phyloP scores from a whole-genome alignment of 2,329 filamentous ascomycete genomes.

The Aspergillus glaucus region DNA sequence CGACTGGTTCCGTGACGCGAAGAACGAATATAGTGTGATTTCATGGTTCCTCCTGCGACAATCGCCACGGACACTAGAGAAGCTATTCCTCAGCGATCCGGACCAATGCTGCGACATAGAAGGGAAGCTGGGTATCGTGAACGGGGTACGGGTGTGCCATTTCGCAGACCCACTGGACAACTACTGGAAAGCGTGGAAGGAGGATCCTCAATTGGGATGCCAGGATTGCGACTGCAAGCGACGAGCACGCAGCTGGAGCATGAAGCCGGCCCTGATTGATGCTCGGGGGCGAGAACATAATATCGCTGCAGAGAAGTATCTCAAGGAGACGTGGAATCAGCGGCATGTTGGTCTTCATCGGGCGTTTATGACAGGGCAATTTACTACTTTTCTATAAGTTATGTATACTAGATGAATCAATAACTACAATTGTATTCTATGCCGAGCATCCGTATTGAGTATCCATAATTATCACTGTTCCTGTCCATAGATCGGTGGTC shows the following conservation, averaged over 20 bases:
- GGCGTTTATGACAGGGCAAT: constrained; percentile 14
- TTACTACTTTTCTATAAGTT: constrained; percentile 8
- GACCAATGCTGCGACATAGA: constrained; percentile 20
- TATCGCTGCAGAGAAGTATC: constrained; percentile 19
- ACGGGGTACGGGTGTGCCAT: constrained; percentile 11
- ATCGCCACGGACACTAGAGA: constrained; percentile 16
- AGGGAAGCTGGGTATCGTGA: constrained; percentile 6
- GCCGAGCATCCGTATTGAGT: background rate
- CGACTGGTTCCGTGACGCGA: constrained; percentile 19
- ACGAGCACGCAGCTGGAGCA: constrained; percentile 21
- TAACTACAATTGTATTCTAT: background rate
- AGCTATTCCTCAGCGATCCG: constrained; percentile 20
- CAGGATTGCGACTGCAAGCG: constrained; percentile 20
- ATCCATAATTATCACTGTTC: too few species aligned
- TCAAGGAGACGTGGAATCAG: constrained; percentile 24
- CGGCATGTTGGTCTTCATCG: constrained; percentile 18
- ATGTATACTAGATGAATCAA: background rate
- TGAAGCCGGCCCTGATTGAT: constrained; percentile 23
- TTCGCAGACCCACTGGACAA: constrained; percentile 21
- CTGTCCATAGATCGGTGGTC: too few species aligned
- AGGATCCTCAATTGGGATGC: constrained; percentile 18
- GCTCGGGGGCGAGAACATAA: constrained; percentile 19
- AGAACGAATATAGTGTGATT: constrained; percentile 20
- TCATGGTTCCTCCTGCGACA: constrained; percentile 25
- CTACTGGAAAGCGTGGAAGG: constrained; percentile 23